These are phyloP conservation scores for Amylocystis lapponica DNA, from an alignment of 768 basidiomycete genomes.

Conservation along the genomic window DNA sequence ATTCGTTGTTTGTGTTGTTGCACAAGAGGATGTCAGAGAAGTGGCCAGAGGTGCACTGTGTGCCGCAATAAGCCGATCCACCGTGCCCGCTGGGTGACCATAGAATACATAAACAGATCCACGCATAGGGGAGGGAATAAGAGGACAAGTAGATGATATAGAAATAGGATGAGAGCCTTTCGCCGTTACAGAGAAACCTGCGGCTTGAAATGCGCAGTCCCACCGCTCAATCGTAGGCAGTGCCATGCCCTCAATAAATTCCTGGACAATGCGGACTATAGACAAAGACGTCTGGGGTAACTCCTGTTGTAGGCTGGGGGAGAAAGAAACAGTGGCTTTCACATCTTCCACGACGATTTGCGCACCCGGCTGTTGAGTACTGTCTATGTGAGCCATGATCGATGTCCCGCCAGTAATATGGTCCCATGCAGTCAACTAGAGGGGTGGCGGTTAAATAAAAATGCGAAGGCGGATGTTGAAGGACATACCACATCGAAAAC, in stretches of 20 bases:
- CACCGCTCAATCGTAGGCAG: background rate
- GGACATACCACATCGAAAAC: conserved; percentile 1
- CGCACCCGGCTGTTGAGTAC: background rate
- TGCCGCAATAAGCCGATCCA: background rate
- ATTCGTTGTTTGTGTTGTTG: too few species aligned
- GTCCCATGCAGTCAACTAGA: background rate
- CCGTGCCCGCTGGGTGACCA: background rate
- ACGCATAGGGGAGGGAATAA: background rate
- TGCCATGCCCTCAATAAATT: background rate
- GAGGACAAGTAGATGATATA: background rate
- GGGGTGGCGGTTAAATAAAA: background rate
- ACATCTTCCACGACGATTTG: background rate
- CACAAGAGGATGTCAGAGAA: too few species aligned
- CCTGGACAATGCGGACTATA: background rate
- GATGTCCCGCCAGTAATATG: background rate
- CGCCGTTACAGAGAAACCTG: background rate
- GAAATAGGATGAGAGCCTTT: background rate
- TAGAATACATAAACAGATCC: background rate
- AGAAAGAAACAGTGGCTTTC: background rate
- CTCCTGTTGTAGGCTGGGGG: background rate
- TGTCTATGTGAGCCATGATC: background rate
- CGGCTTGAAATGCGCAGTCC: background rate
- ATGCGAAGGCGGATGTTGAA: background rate
- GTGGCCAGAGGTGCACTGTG: too few species aligned
- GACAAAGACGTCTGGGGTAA: background rate